Evolutionary conservation across 768 basidiomycete species (phyloP).

Genomic region (Cantharellus cinnabarinus): DNA sequence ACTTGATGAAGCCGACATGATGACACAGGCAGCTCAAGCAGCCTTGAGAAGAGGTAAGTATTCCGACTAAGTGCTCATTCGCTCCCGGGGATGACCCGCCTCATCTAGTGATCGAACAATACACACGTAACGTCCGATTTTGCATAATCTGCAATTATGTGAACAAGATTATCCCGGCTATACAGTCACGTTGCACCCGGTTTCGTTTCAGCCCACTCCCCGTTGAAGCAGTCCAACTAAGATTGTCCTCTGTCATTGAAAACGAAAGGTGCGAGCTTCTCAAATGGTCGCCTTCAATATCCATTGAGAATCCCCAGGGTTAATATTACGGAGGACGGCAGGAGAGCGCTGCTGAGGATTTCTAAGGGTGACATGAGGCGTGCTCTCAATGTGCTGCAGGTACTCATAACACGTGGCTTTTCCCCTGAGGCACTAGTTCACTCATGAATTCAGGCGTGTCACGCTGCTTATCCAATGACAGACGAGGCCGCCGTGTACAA

Average conservation of each 20-base stretch:
- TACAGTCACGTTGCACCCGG: constrained; percentile 94
- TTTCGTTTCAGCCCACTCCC: constrained; percentile 94
- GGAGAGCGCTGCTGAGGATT: constrained; percentile 76
- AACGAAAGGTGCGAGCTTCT: constrained; percentile 42
- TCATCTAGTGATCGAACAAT: constrained; percentile 72
- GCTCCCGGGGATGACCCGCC: not conserved
- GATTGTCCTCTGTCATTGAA: constrained; percentile 58
- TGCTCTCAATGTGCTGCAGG: constrained; percentile 84
- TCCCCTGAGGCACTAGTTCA: not conserved
- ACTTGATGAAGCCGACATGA: constrained; percentile 99
- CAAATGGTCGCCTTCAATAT: constrained; percentile 13
- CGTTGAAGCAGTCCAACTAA: constrained; percentile 63
- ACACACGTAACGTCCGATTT: constrained; percentile 95
- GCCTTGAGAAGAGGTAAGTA: constrained; percentile 59
- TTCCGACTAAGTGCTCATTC: not conserved
- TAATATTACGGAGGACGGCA: constrained; percentile 69
- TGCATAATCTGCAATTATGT: constrained; percentile 99
- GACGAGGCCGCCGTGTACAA: constrained; percentile 88
- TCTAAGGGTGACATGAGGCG: constrained; percentile 95
- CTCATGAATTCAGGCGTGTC: constrained; percentile 40
- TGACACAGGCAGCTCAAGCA: constrained; percentile 94
- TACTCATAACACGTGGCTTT: constrained; percentile 7
- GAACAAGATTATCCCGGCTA: constrained; percentile 96
- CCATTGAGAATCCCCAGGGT: constrained; percentile 30
- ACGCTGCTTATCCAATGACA: constrained; percentile 80